Conservation (phyloP, 176 grass and related monocot species). For the Carex scoparia region DNA sequence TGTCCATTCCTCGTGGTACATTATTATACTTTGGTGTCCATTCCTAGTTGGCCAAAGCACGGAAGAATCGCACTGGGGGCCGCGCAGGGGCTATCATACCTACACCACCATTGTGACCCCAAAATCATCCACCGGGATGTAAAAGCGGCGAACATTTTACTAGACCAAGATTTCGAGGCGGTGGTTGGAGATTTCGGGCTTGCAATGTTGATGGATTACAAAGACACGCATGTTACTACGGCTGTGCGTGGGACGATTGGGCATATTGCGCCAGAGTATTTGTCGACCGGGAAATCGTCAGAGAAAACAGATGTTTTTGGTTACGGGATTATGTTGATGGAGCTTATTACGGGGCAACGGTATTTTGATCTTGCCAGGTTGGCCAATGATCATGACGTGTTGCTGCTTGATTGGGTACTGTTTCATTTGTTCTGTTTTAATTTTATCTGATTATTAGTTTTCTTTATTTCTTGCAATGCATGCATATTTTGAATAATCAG, state of each 20-base stretch:
- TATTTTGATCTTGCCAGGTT: conserved; percentile 65
- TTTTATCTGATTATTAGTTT: background rate
- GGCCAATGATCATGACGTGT: conserved; percentile 64
- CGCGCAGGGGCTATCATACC: conserved; percentile 59
- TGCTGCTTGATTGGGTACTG: conserved; percentile 86
- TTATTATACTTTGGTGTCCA: too few relatives aligned
- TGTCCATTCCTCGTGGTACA: too few relatives aligned
- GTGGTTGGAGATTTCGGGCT: conserved; percentile 73
- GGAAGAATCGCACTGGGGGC: conserved; percentile 52
- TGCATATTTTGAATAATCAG: too few relatives aligned
- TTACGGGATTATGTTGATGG: conserved; percentile 73
- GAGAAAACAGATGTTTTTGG: conserved; percentile 82
- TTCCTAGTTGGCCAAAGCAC: conserved; percentile 56
- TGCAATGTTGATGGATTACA: conserved; percentile 73
- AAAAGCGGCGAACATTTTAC: conserved; percentile 67
- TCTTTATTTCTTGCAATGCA: background rate
- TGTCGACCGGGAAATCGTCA: conserved; percentile 58
- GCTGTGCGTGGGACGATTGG: conserved; percentile 60
- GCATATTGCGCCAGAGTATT: conserved; percentile 67
- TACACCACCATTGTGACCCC: conserved; percentile 82
- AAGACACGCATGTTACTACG: conserved; percentile 75
- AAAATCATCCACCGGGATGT: conserved; percentile 87
- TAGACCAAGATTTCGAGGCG: conserved; percentile 63
- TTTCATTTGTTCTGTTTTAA: background rate
- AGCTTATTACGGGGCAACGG: conserved; percentile 76